Conservation (phyloP, 2,329 filamentous ascomycete genomes). For the Alternaria rosae region DNA sequence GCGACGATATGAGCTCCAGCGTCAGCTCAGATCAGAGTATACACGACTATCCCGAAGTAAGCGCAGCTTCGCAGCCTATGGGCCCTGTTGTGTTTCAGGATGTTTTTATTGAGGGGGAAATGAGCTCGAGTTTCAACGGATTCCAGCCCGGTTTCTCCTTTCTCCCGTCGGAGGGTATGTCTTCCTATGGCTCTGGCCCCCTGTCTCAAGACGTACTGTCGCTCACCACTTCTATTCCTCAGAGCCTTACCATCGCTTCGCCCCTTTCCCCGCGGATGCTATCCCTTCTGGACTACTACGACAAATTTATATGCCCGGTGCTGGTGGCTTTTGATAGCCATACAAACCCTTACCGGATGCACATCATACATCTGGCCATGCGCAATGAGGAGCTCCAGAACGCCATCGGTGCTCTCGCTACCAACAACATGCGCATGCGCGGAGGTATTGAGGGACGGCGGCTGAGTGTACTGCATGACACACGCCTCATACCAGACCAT, state of each 20-base stretch:
- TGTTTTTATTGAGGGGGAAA: constrained; percentile 50
- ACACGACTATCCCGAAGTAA: constrained; percentile 53
- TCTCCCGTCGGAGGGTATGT: constrained; percentile 52
- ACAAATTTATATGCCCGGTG: constrained; percentile 88
- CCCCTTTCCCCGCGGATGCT: constrained; percentile 78
- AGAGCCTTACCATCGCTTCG: constrained; percentile 60
- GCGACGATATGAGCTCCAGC: constrained; percentile 55
- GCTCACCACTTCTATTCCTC: constrained; percentile 52
- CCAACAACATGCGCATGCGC: constrained; percentile 90
- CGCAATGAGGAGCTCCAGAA: constrained; percentile 86
- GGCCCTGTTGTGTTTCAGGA: constrained; percentile 47
- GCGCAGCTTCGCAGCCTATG: constrained; percentile 43
- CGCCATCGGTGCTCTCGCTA: constrained; percentile 86
- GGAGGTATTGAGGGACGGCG: constrained; percentile 64
- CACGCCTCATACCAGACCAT: constrained; percentile 45
- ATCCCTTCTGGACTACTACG: constrained; percentile 92
- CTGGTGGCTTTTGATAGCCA: constrained; percentile 91
- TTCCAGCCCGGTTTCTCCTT: constrained; percentile 50
- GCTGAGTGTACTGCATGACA: constrained; percentile 41
- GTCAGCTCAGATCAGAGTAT: constrained; percentile 56
- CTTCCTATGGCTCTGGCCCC: constrained; percentile 50
- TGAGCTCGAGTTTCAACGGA: constrained; percentile 48
- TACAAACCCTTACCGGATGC: constrained; percentile 80
- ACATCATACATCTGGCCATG: constrained; percentile 79
- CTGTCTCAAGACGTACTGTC: constrained; percentile 47